These are phyloP conservation scores for Blastobotrys terrestris DNA, from an alignment of 805 yeast species.

Conservation along the genomic window DNA sequence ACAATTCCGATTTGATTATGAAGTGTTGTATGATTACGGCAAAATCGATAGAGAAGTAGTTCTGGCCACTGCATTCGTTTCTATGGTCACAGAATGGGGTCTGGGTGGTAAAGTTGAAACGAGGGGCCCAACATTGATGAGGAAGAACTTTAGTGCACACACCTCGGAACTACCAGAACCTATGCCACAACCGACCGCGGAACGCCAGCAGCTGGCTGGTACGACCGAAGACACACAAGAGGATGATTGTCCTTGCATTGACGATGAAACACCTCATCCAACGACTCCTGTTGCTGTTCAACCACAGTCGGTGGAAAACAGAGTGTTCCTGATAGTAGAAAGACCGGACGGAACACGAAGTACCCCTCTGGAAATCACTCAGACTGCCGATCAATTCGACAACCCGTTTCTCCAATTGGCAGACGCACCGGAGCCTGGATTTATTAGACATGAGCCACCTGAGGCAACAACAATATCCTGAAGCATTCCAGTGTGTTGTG, in stretches of 20 bases:
- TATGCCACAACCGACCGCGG: neutral
- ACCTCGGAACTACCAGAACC: neutral
- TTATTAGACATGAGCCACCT: neutral
- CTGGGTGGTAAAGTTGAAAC: slow-evolving; percentile 48
- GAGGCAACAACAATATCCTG: neutral
- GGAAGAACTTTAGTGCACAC: slow-evolving; percentile 7
- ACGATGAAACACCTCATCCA: neutral
- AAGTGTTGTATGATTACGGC: slow-evolving; percentile 44
- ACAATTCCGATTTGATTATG: slow-evolving; percentile 55
- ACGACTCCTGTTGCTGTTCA: neutral
- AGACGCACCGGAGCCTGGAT: neutral
- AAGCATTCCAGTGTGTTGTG: neutral
- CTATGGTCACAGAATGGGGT: slow-evolving; percentile 68
- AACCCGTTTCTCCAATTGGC: neutral
- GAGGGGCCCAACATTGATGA: slow-evolving; percentile 43
- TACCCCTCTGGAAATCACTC: neutral
- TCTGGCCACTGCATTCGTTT: slow-evolving; percentile 52
- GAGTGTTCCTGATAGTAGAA: slow-evolving; percentile 8
- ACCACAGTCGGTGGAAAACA: slow-evolving; percentile 6
- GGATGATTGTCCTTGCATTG: neutral
- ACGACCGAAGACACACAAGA: no score
- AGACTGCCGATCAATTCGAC: neutral
- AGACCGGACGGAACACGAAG: neutral
- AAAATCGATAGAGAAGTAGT: slow-evolving; percentile 47
- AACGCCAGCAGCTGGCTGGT: neutral